Evolutionary conservation across 2,329 filamentous ascomycete genomes (phyloP).

Genomic region (Boeremia exigua): DNA sequence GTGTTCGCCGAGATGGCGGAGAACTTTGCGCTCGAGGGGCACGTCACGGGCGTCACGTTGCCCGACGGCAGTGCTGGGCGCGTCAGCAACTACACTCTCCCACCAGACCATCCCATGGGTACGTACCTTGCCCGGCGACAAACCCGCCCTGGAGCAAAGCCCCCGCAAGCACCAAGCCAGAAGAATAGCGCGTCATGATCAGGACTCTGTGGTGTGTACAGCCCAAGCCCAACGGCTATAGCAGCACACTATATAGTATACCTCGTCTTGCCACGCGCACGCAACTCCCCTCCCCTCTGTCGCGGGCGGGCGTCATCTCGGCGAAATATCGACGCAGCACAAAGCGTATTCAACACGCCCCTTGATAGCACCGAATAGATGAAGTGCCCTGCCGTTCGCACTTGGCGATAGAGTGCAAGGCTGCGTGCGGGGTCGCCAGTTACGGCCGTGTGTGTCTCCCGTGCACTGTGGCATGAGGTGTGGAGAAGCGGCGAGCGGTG

Average conservation of each 20-base stretch:
- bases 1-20: conserved; percentile 54
- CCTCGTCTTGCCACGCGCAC: too few relatives aligned
- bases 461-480: neutral
- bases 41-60: conserved; percentile 37
- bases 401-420: conserved; percentile 1
- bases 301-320: neutral
- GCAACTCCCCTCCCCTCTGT: too few relatives aligned
- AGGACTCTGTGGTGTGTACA: neutral
- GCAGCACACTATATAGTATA: conserved; percentile 7
- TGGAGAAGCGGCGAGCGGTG: neutral
- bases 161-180: conserved; percentile 14
- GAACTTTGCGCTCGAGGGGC: conserved; percentile 51
- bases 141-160: conserved; percentile 23
- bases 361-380: conserved; percentile 12
- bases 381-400: neutral
- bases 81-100: neutral
- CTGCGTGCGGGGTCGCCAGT: neutral
- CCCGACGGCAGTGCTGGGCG: conserved; percentile 9
- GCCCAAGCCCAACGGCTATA: neutral
- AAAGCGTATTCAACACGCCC: neutral
- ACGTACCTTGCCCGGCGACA: conserved; percentile 22
- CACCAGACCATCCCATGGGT: neutral
- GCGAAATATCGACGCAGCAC: conserved; percentile 1
- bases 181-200: conserved; percentile 7
- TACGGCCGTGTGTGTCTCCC: too few relatives aligned